Evolutionary conservation across 2,329 filamentous ascomycete species (phyloP).

Genomic region (Cercospora zeae-maydis): DNA sequence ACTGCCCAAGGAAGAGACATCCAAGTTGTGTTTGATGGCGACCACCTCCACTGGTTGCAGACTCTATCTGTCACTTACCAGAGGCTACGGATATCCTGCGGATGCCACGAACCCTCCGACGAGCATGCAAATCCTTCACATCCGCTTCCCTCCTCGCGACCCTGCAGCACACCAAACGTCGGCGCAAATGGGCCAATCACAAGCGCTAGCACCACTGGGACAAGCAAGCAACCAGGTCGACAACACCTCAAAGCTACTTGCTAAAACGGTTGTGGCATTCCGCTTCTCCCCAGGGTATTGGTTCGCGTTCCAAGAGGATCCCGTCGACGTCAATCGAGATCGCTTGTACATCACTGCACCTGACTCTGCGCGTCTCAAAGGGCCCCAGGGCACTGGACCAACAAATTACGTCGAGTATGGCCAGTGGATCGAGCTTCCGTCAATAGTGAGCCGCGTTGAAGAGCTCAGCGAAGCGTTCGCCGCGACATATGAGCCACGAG

Average conservation of each 20-base stretch:
- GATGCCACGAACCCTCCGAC: conserved; percentile 68
- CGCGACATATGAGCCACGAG: conserved; percentile 63
- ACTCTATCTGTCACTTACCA: conserved; percentile 86
- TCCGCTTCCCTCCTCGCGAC: conserved; percentile 77
- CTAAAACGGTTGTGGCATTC: conserved; percentile 36
- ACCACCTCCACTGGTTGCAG: conserved; percentile 87
- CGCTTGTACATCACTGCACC: conserved; percentile 81
- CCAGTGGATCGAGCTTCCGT: conserved; percentile 72
- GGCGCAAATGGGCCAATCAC: conserved; percentile 15
- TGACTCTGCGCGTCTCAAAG: conserved; percentile 67
- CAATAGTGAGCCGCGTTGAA: conserved; percentile 73
- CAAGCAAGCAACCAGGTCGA: conserved; percentile 29
- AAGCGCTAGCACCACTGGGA: conserved; percentile 18
- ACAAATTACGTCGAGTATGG: conserved; percentile 72
- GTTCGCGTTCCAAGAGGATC: conserved; percentile 67
- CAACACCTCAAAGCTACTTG: conserved; percentile 36
- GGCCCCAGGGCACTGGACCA: conserved; percentile 39
- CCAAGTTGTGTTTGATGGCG: conserved; percentile 82
- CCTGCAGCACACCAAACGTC: conserved; percentile 19
- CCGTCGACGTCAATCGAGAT: conserved; percentile 48
- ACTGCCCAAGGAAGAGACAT: conserved; percentile 73
- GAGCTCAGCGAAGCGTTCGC: conserved; percentile 70
- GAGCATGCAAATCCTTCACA: conserved; percentile 96
- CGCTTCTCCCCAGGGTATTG: conserved; percentile 86
- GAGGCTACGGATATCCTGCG: conserved; percentile 60